Percentiles rank a stretch among this genome's conserved stretches.
These are phyloP conservation scores for Acanthamoeba royreba DNA, from an alignment of 208 protist species.

Conservation along the genomic window DNA sequence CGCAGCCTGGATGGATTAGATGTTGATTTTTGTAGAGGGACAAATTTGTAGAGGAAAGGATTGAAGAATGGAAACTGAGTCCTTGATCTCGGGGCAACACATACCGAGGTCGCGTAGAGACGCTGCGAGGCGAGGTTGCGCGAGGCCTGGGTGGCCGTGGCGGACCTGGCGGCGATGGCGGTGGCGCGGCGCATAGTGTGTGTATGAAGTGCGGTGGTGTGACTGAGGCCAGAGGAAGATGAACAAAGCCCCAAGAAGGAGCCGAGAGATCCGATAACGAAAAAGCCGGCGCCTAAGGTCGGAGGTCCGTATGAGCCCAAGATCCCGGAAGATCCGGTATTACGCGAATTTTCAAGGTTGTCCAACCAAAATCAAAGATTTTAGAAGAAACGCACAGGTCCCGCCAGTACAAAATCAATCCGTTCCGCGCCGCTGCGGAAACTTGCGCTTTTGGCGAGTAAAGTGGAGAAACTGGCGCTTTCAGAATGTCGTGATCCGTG, in stretches of 20 bases:
- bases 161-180: background rate
- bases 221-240: no score
- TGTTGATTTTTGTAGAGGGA: no score
- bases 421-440: background rate
- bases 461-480: background rate
- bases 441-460: background rate
- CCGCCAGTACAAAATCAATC: background rate
- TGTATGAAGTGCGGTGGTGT: no score
- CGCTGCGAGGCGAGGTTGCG: background rate
- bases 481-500: background rate
- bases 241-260: no score
- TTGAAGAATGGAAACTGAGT: background rate
- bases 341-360: background rate
- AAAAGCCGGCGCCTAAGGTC: no score
- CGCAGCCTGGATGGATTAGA: no score
- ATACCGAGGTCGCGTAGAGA: background rate
- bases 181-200: background rate
- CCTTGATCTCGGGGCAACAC: no score
- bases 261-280: no score
- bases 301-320: background rate
- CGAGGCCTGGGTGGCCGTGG: background rate
- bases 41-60: no score
- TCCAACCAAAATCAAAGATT: background rate
- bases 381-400: background rate
- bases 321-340: background rate